Base-by-base conservation (phyloP, 1,284 basidiomycete species). In the Puccinia hordei region DNA sequence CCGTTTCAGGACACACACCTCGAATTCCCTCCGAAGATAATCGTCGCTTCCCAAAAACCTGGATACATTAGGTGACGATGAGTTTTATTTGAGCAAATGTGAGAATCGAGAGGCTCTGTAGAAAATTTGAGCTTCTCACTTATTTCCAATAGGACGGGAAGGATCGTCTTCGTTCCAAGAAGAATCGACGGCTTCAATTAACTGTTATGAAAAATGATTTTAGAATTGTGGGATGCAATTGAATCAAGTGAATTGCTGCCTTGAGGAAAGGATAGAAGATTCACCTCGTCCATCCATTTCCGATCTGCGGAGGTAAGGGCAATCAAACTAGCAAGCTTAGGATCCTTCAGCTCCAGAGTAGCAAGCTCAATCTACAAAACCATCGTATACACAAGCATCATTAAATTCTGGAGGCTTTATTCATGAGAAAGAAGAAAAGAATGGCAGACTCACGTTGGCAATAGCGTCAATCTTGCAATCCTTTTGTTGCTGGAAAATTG, bases 401-500 rank as follows among this genome's bases (percentile, higher is more conserved):
- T n/a, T n/a, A 33, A 33, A 2, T 24, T 69, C 44, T 6, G 10
- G 13, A 49, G 66, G 46, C 27, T 51, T 24, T 44, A 33, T 6
- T 6, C 13, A 44, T 9, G 15, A n/a, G 65, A 2, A n/a, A 66
- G n/a, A 51, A 19, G n/a, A 24, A 15, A 49, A 69, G 24, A 19
- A 30, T 10, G n/a, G 44, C 10, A 71, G 38, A 86, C 91, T 81
- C 82, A 95, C 92, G 85, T 99, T 94, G 66, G 99, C 92, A 30
- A 99, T 87, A 41, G 98, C 86, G 85, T 99, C 96, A 81, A 95
- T 88, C 75, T 87, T 86, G 83, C 87, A 91, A 83, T 96, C 93
- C 82, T 90, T 91, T 86, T 97, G 94, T 83, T 96, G 93, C 17
- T 93, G 94, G 59, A 98, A 93, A 83, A 99, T 98, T 68, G 92